Conservation (phyloP, 2,329 filamentous ascomycete species). For the Trichoderma sp. region DNA sequence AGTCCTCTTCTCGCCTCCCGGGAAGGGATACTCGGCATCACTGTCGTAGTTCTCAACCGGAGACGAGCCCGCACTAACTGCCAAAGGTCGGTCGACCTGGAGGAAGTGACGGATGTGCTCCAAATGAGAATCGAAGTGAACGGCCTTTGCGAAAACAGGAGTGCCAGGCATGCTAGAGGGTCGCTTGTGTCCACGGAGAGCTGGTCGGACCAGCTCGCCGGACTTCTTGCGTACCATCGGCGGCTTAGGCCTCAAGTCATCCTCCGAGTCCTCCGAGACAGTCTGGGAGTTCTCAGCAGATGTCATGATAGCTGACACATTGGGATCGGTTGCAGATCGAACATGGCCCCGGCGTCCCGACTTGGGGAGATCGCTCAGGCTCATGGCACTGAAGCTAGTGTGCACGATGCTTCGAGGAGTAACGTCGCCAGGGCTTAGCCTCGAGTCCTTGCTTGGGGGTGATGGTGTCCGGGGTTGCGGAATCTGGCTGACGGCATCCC, state of each 20-base stretch:
- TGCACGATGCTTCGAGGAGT: constrained; percentile 35
- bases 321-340: constrained; percentile 59
- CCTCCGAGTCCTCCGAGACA: constrained; percentile 64
- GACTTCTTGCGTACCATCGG: constrained; percentile 98
- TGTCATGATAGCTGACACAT: constrained; percentile 48
- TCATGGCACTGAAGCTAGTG: constrained; percentile 50
- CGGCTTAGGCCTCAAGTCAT: constrained; percentile 67
- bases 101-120: constrained; percentile 96
- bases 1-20: constrained; percentile 46
- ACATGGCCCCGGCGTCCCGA: constrained; percentile 49
- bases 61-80: constrained; percentile 91
- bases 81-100: constrained; percentile 90
- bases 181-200: constrained; percentile 74
- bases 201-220: constrained; percentile 91
- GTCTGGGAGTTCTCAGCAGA: constrained; percentile 52
- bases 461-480: constrained; percentile 50
- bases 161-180: constrained; percentile 98
- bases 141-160: constrained; percentile 90
- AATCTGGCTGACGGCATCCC: constrained; percentile 81
- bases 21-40: constrained; percentile 88
- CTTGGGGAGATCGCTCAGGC: constrained; percentile 45
- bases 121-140: constrained; percentile 97
- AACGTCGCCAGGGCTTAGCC: background rate
- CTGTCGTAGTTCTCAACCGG: constrained; percentile 86
- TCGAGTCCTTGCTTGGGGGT: constrained; percentile 44